Evolutionary conservation across 1,139 yeast genomes (phyloP).

Genomic region (Pichia sp.): DNA sequence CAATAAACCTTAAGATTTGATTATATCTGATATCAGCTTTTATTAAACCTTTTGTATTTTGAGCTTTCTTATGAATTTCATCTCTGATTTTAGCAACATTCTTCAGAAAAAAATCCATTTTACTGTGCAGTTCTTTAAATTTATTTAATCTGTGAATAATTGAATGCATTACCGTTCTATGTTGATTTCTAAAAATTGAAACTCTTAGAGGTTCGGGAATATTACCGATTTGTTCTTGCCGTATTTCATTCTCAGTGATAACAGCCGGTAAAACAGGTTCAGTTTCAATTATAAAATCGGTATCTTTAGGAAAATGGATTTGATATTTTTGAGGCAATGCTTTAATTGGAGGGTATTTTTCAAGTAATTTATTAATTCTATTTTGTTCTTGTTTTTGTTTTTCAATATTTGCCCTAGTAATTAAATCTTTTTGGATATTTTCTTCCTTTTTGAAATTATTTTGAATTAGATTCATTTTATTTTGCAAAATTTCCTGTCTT

Average conservation of each 20-base stretch:
- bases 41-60: constrained; percentile 2
- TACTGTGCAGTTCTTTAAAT: constrained; percentile 7
- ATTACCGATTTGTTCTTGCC: constrained; percentile 4
- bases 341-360: constrained; percentile 11
- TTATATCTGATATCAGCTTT: constrained; percentile 16
- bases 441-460: constrained; percentile 4
- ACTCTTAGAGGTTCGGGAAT: constrained; percentile 2
- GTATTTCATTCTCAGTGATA: constrained; percentile 9
- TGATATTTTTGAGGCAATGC: constrained; percentile 16
- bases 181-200: constrained; percentile 5
- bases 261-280: constrained; percentile 10
- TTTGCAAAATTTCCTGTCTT: constrained; percentile 7
- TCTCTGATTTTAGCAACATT: constrained; percentile 6
- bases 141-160: constrained; percentile 11
- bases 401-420: neutral
- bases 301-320: constrained; percentile 2
- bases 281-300: neutral
- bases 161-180: constrained; percentile 7
- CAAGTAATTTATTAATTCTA: constrained; percentile 8
- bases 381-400: constrained; percentile 1
- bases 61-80: constrained; percentile 9
- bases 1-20: constrained; percentile 14
- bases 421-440: neutral
- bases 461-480: constrained; percentile 2
- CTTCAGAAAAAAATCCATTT: constrained; percentile 8